phyloP scores from a whole-genome alignment of 495 filamentous ascomycete species.

The Penicillium soppii region DNA sequence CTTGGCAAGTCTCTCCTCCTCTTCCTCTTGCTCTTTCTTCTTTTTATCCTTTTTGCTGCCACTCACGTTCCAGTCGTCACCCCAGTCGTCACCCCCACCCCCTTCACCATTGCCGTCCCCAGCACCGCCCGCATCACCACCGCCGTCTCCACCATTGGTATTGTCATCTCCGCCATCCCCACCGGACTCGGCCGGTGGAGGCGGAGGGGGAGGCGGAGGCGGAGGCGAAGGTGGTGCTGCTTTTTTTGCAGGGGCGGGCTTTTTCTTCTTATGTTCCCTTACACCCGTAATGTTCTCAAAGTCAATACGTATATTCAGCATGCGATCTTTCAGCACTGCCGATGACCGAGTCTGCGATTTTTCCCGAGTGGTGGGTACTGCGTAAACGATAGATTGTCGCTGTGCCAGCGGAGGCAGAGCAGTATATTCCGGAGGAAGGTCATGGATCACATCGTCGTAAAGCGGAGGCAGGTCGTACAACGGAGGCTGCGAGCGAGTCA shows the following conservation, averaged over 20 bases:
- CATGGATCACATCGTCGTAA: conserved; percentile 42
- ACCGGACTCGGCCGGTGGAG: conserved; percentile 19
- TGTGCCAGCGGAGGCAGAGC: conserved; percentile 29
- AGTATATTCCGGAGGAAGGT: conserved; percentile 45
- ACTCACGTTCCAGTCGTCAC: conserved; percentile 43
- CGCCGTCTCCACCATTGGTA: conserved; percentile 36
- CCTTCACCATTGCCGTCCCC: conserved; percentile 28
- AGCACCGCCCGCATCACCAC: conserved; percentile 35
- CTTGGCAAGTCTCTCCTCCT: conserved; percentile 34
- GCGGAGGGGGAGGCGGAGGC: conserved; percentile 20
- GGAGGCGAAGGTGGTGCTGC: conserved; percentile 21
- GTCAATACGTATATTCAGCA: conserved; percentile 41
- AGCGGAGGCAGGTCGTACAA: conserved; percentile 37
- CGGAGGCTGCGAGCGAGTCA: conserved; percentile 5
- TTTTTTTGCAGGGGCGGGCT: conserved; percentile 38
- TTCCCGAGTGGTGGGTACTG: conserved; percentile 19
- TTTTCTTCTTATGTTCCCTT: conserved; percentile 49
- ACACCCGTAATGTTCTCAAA: conserved; percentile 52
- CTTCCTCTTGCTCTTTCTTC: conserved; percentile 36
- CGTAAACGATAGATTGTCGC: conserved; percentile 14
- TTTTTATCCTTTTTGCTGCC: conserved; percentile 43
- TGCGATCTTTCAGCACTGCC: conserved; percentile 31
- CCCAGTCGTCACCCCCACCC: conserved; percentile 23
- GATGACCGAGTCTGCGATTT: conserved; percentile 36
- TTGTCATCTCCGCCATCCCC: conserved; percentile 30